phyloP scores from a whole-genome alignment of 805 yeast genomes.

The Lachancea dasiensis region DNA sequence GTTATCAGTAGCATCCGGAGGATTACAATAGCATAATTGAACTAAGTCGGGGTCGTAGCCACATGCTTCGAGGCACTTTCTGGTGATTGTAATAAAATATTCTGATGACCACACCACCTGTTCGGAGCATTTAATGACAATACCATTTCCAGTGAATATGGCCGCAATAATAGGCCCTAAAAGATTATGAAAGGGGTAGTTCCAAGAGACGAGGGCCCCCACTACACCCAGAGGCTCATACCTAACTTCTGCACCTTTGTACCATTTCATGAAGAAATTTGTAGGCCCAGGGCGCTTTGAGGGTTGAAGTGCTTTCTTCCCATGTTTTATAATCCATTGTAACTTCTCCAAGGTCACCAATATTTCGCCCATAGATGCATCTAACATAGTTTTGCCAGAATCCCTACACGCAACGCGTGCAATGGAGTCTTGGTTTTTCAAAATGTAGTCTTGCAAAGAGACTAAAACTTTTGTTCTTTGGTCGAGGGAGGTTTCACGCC shows the following conservation, averaged over 20 bases:
- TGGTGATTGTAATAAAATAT: conserved; percentile 67
- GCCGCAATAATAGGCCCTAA: conserved; percentile 91
- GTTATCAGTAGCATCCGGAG: conserved; percentile 39
- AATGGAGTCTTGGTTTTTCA: conserved; percentile 76
- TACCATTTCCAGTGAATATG: conserved; percentile 84
- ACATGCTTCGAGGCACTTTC: conserved; percentile 63
- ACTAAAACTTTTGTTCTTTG: conserved; percentile 64
- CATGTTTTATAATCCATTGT: conserved; percentile 83
- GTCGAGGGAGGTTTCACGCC: conserved; percentile 44
- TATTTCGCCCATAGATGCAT: conserved; percentile 95
- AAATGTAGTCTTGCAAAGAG: conserved; percentile 64
- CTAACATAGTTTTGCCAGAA: conserved; percentile 92
- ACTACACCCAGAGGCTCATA: conserved; percentile 89
- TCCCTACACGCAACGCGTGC: conserved; percentile 95
- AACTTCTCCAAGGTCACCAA: conserved; percentile 91
- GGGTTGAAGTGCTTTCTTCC: conserved; percentile 62
- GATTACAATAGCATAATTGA: conserved; percentile 84
- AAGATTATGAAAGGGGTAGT: conserved; percentile 92
- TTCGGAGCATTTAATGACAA: conserved; percentile 91
- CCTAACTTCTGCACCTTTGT: conserved; percentile 88
- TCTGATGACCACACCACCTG: conserved; percentile 92
- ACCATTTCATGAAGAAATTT: conserved; percentile 67
- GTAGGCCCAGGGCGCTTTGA: conserved; percentile 84
- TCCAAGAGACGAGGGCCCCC: conserved; percentile 92
- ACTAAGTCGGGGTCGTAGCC: conserved; percentile 77